Conservation (phyloP, 495 filamentous ascomycete genomes). For the Filosporella fistucella region DNA sequence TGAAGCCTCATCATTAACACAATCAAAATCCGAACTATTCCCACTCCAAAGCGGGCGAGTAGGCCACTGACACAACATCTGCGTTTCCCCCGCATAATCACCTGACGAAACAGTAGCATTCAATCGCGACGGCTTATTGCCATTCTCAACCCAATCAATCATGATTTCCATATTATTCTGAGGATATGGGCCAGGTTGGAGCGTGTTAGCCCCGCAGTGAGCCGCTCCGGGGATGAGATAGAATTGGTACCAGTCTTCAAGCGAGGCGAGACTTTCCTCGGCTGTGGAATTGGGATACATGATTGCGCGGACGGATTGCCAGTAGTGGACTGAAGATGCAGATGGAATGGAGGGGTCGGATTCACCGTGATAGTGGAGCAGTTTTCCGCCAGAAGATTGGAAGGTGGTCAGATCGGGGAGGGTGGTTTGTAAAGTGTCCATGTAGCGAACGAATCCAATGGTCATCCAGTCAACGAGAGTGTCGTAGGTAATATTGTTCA, state of each 20-base stretch:
- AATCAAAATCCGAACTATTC: conserved; percentile 31
- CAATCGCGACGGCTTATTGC: conserved; percentile 32
- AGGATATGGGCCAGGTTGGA: conserved; percentile 41
- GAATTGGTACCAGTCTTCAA: conserved; percentile 48
- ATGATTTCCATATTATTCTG: conserved; percentile 38
- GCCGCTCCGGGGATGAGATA: conserved; percentile 48
- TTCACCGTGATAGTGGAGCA: conserved; percentile 49
- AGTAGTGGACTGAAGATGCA: conserved; percentile 41
- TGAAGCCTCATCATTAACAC: conserved; percentile 38
- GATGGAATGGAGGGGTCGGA: conserved; percentile 41
- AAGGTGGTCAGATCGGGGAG: conserved; percentile 41
- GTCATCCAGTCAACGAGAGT: conserved; percentile 44
- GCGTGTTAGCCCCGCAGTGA: conserved; percentile 38
- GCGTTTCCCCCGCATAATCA: conserved; percentile 31
- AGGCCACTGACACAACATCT: conserved; percentile 42
- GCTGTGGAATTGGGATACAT: conserved; percentile 40
- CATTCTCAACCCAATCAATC: conserved; percentile 49
- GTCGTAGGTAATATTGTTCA: conserved; percentile 44
- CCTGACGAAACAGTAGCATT: conserved; percentile 36
- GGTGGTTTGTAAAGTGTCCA: conserved; percentile 40
- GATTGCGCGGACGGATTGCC: conserved; percentile 40
- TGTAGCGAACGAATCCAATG: conserved; percentile 27
- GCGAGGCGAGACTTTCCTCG: conserved; percentile 28
- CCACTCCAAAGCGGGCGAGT: conserved; percentile 36
- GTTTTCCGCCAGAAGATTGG: conserved; percentile 41